phyloP scores from a whole-genome alignment of 2,329 filamentous ascomycete genomes.

The Fusarium aywerte region DNA sequence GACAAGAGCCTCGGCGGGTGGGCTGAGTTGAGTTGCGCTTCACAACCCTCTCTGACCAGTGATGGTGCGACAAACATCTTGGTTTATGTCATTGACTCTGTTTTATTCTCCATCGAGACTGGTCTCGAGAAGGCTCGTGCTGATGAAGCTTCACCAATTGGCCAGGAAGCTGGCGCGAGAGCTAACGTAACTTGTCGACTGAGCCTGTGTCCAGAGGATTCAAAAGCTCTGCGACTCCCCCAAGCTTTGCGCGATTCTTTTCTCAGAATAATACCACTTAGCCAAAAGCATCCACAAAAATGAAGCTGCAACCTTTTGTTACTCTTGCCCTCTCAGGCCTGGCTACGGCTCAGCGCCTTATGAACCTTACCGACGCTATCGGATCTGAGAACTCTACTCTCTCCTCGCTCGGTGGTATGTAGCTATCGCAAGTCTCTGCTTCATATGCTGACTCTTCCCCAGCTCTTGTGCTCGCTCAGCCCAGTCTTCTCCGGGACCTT shows the following conservation, averaged over 20 bases:
- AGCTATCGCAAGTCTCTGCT: neutral
- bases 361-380: conserved; percentile 42
- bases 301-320: conserved; percentile 39
- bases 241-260: neutral
- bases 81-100: conserved; percentile 44
- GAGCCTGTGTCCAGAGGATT: conserved; percentile 4
- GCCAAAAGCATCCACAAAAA: conserved; percentile 16
- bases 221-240: conserved; percentile 17
- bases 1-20: conserved; percentile 21
- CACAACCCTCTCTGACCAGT: conserved; percentile 23
- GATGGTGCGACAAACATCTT: conserved; percentile 26
- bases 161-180: conserved; percentile 17
- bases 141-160: conserved; percentile 24
- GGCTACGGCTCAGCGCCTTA: conserved; percentile 38
- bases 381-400: conserved; percentile 45
- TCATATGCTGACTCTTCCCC: conserved; percentile 12
- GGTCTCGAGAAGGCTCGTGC: conserved; percentile 21
- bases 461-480: conserved; percentile 44
- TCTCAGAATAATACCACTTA: conserved; percentile 12
- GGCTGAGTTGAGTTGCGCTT: conserved; percentile 27
- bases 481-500: conserved; percentile 33
- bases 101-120: conserved; percentile 15
- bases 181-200: conserved; percentile 1
- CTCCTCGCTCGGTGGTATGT: conserved; percentile 41
- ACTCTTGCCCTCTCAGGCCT: conserved; percentile 36